A percentile compares a stretch with the other conserved stretches of the same genome.
These are phyloP conservation scores for Ambrosia artemisiifolia DNA, from an alignment of 129 eudicot genomes.

Conservation along the genomic window DNA sequence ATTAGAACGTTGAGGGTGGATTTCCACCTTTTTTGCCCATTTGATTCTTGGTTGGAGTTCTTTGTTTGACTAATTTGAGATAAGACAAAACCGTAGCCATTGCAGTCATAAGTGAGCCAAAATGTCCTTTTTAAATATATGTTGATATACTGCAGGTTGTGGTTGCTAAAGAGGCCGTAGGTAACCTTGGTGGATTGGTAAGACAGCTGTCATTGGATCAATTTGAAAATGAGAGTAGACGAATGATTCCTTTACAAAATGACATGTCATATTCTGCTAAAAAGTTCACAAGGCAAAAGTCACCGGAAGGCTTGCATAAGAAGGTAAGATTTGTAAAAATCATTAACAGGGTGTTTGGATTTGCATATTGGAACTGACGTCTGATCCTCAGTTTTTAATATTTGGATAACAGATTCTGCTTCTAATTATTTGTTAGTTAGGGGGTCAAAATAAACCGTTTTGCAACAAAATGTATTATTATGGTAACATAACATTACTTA, in stretches of 20 bases:
- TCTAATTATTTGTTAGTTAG: not conserved
- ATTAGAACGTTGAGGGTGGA: not conserved
- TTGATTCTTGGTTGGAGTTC: not conserved
- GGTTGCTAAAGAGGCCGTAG: slow-evolving; percentile 90
- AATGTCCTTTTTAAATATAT: not conserved
- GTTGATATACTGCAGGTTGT: slow-evolving; percentile 61
- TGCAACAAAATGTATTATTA: not conserved
- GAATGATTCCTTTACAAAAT: slow-evolving; percentile 74
- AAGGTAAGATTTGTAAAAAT: slow-evolving; percentile 47
- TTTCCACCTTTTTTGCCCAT: not conserved
- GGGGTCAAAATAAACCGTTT: not conserved
- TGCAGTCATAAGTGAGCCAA: not conserved
- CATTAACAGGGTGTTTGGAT: not conserved
- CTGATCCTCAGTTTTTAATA: not conserved
- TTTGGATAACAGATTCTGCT: not conserved
- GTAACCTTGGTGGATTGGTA: slow-evolving; percentile 91
- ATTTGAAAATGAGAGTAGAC: slow-evolving; percentile 92
- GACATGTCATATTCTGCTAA: slow-evolving; percentile 65
- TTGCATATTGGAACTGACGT: not conserved
- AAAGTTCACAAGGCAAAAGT: slow-evolving; percentile 67
- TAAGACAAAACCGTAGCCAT: not conserved
- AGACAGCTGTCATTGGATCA: slow-evolving; percentile 91
- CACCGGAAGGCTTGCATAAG: slow-evolving; percentile 94
- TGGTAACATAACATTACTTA: not conserved
- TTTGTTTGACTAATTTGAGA: not conserved